These are phyloP conservation scores for Pulveroboletus ravenelii DNA, from an alignment of 768 basidiomycete genomes.

Conservation along the genomic window DNA sequence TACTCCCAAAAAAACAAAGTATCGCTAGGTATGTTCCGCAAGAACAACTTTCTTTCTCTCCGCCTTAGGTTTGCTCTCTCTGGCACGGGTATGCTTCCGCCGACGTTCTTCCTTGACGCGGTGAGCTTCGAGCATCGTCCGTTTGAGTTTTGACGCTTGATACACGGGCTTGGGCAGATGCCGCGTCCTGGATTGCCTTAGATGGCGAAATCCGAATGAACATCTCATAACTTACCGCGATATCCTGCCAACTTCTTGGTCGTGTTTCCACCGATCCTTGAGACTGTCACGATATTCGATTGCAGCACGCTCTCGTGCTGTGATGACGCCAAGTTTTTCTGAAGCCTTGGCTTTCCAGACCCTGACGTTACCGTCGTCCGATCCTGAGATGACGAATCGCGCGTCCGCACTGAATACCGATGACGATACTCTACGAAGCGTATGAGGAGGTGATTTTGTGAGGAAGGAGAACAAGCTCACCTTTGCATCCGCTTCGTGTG, in stretches of 20 bases:
- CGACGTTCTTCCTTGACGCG: slow-evolving; percentile 92
- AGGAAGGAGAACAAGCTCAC: slow-evolving; percentile 33
- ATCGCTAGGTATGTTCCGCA: slow-evolving; percentile 55
- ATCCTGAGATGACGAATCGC: slow-evolving; percentile 84
- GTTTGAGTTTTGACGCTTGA: slow-evolving; percentile 81
- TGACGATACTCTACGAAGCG: slow-evolving; percentile 66
- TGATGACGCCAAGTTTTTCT: slow-evolving; percentile 87
- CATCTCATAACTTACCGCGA: slow-evolving; percentile 53
- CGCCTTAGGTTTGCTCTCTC: slow-evolving; percentile 82
- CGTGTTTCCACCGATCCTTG: slow-evolving; percentile 83
- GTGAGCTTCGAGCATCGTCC: slow-evolving; percentile 86
- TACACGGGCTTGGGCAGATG: slow-evolving; percentile 91
- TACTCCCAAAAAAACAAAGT: slow-evolving; percentile 11
- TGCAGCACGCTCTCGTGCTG: slow-evolving; percentile 82
- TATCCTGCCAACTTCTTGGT: slow-evolving; percentile 75
- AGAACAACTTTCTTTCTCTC: slow-evolving; percentile 88
- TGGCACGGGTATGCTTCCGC: slow-evolving; percentile 82
- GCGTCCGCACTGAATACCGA: slow-evolving; percentile 87
- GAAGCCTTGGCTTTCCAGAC: slow-evolving; percentile 94
- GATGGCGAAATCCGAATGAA: slow-evolving; percentile 1
- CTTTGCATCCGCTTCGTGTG: slow-evolving; percentile 99
- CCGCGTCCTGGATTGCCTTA: slow-evolving; percentile 46
- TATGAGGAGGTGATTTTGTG: not conserved
- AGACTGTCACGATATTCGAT: slow-evolving; percentile 91
- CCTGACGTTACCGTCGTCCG: slow-evolving; percentile 92